Conservation (phyloP, 345 rosid genomes). For the Gossypium longicalyx region DNA sequence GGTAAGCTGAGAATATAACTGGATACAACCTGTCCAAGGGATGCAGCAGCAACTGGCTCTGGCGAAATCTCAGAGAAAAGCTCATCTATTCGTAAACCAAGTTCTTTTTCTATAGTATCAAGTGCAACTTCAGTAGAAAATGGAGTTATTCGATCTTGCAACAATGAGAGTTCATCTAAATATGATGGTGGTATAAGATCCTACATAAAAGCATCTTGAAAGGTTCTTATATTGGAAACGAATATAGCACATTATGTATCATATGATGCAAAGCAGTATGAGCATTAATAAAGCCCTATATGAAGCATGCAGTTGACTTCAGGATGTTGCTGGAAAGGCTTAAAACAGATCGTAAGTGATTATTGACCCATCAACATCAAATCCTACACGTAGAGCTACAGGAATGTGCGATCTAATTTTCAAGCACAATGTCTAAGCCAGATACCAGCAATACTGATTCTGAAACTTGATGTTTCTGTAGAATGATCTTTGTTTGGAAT, state of each 20-base stretch:
- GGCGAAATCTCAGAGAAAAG: constrained; percentile 89
- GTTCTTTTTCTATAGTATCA: constrained; percentile 67
- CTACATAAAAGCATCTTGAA: constrained; percentile 30
- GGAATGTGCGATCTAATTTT: neutral
- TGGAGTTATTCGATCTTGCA: constrained; percentile 92
- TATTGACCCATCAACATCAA: neutral
- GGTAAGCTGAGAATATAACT: neutral
- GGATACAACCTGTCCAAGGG: constrained; percentile 75
- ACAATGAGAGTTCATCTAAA: constrained; percentile 74
- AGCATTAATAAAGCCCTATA: neutral
- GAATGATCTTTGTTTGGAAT: neutral
- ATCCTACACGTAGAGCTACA: neutral
- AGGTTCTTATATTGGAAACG: constrained; percentile 1
- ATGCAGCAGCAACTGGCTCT: constrained; percentile 88
- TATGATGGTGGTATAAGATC: constrained; percentile 87
- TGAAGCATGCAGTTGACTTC: neutral
- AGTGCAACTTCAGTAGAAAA: constrained; percentile 82
- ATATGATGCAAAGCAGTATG: neutral
- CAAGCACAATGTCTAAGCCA: neutral
- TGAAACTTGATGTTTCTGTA: neutral
- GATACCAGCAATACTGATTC: neutral
- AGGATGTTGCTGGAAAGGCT: neutral
- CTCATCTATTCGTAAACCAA: constrained; percentile 59
- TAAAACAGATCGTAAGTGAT: neutral
- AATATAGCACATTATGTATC: neutral